phyloP scores from a whole-genome alignment of 257 asterid species.

The Solanum ahanhuiri region DNA sequence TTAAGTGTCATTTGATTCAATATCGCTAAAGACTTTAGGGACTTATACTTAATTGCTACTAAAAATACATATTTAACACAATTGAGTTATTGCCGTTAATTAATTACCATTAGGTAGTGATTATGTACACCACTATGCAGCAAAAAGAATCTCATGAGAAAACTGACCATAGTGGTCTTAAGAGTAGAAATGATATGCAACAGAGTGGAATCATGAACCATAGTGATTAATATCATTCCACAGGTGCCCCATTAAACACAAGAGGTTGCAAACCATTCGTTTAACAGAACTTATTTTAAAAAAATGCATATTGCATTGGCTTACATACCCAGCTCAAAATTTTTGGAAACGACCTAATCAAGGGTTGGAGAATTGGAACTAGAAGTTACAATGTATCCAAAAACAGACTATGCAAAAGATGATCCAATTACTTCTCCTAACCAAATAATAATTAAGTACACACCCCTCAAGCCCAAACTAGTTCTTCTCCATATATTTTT shows the following conservation, averaged over 20 bases:
- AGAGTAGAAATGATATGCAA: conserved; percentile 65
- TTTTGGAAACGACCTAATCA: not conserved
- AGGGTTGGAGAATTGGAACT: not conserved
- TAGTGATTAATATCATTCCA: not conserved
- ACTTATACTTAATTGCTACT: no score
- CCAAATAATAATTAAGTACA: not conserved
- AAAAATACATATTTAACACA: no score
- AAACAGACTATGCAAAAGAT: not conserved
- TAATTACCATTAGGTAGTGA: no score
- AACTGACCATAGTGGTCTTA: not conserved
- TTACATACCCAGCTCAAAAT: not conserved
- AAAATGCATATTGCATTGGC: not conserved
- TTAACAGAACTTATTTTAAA: not conserved
- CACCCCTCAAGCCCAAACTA: not conserved
- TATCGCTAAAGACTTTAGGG: no score
- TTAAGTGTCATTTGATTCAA: no score
- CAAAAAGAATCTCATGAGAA: not conserved
- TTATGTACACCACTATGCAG: no score
- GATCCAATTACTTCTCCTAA: not conserved
- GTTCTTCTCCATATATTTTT: not conserved
- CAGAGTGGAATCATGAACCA: not conserved
- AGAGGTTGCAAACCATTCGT: not conserved
- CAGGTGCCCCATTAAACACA: not conserved
- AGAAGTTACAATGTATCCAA: not conserved
- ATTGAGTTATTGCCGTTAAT: no score